These are phyloP conservation scores for Suillus cothurnatus DNA, from an alignment of 768 basidiomycete species.

Conservation along the genomic window DNA sequence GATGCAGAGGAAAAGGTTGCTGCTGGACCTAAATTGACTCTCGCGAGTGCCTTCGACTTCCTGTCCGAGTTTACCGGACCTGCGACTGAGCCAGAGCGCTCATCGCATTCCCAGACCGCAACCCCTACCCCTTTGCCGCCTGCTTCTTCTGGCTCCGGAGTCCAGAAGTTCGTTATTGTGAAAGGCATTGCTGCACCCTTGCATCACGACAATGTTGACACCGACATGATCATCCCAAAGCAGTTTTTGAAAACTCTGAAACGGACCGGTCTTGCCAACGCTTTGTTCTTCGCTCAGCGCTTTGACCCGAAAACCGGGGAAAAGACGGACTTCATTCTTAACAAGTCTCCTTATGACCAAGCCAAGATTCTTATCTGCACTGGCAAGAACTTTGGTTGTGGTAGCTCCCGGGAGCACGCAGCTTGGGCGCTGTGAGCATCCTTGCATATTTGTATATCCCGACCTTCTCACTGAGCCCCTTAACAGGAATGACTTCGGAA, in stretches of 20 bases:
- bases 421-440: slow-evolving; percentile 78
- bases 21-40: slow-evolving; percentile 62
- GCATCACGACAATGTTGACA: slow-evolving; percentile 85
- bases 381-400: slow-evolving; percentile 90
- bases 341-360: slow-evolving; percentile 74
- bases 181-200: slow-evolving; percentile 81
- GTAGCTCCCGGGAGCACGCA: slow-evolving; percentile 89
- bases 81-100: slow-evolving; percentile 49
- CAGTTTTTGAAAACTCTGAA: slow-evolving; percentile 93
- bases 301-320: slow-evolving; percentile 77
- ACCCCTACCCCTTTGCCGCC: slow-evolving; percentile 38
- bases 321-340: slow-evolving; percentile 84
- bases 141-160: slow-evolving; percentile 45
- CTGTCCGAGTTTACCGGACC: slow-evolving; percentile 67
- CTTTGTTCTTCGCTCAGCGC: slow-evolving; percentile 80
- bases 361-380: slow-evolving; percentile 82
- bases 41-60: slow-evolving; percentile 72
- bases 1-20: slow-evolving; percentile 44
- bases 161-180: slow-evolving; percentile 66
- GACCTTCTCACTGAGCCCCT: background rate
- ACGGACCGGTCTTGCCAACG: slow-evolving; percentile 82
- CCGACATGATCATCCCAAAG: slow-evolving; percentile 93
- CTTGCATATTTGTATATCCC: slow-evolving; percentile 3
- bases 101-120: slow-evolving; percentile 34
- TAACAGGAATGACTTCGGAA: slow-evolving; percentile 83